Conservation (phyloP, 768 basidiomycete species). For the Trametes cubensis region DNA sequence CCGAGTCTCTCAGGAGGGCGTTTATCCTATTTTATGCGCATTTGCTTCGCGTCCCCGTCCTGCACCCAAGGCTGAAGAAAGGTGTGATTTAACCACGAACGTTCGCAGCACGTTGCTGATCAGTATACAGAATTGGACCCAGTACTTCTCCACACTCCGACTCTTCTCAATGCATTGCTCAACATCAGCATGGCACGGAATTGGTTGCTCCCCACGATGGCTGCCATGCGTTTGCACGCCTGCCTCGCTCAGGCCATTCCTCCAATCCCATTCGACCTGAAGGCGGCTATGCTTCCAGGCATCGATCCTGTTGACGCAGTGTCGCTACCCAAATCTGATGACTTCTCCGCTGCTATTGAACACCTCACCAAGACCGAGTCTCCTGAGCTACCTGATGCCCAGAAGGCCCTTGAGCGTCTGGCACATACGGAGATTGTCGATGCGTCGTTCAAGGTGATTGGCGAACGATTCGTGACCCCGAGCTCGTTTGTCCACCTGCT, state of each 20-base stretch:
- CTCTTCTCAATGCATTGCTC: conserved; percentile 77
- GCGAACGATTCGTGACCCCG: conserved; percentile 85
- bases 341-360: conserved; percentile 46
- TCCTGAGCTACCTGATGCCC: conserved; percentile 51
- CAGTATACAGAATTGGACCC: conserved; percentile 61
- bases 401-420: conserved; percentile 70
- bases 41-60: conserved; percentile 66
- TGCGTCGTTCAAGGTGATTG: conserved; percentile 89
- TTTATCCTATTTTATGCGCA: conserved; percentile 84
- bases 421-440: conserved; percentile 78
- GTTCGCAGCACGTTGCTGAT: conserved; percentile 1
- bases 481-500: conserved; percentile 86
- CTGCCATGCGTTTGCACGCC: conserved; percentile 80
- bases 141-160: conserved; percentile 71
- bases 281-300: conserved; percentile 78
- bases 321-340: conserved; percentile 37
- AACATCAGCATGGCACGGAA: conserved; percentile 83
- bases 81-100: conserved; percentile 48
- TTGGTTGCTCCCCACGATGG: conserved; percentile 82
- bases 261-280: conserved; percentile 49
- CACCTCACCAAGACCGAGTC: conserved; percentile 57
- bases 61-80: conserved; percentile 55
- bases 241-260: conserved; percentile 82
- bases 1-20: conserved; percentile 53
- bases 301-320: conserved; percentile 58